These are phyloP conservation scores for Hymenoscyphus scutula DNA, from an alignment of 2,329 filamentous ascomycete species.

Conservation along the genomic window DNA sequence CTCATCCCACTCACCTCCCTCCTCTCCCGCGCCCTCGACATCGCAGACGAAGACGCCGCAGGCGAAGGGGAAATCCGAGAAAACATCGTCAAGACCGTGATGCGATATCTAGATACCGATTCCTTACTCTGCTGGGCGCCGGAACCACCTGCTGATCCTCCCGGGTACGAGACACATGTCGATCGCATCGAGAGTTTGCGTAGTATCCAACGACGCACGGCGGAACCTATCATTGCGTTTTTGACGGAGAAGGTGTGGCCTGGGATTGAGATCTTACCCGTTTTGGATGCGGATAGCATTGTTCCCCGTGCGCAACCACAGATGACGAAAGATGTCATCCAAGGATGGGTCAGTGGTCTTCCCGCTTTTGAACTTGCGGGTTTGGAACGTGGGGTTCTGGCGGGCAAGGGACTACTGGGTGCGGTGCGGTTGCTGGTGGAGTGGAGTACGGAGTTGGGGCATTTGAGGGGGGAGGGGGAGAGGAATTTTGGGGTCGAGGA, in stretches of 20 bases:
- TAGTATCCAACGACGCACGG: conserved; percentile 66
- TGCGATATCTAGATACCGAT: conserved; percentile 90
- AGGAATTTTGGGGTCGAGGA: conserved; percentile 74
- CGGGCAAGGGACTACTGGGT: conserved; percentile 81
- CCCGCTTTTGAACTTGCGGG: conserved; percentile 80
- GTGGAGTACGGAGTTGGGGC: conserved; percentile 75
- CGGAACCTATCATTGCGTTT: conserved; percentile 68
- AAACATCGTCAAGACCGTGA: conserved; percentile 63
- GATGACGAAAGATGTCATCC: conserved; percentile 73
- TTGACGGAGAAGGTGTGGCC: conserved; percentile 78
- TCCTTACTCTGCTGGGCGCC: conserved; percentile 88
- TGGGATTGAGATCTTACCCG: conserved; percentile 72
- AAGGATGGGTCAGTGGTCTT: conserved; percentile 72
- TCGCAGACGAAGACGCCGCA: conserved; percentile 61
- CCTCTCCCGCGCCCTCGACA: conserved; percentile 78
- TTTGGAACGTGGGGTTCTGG: conserved; percentile 77
- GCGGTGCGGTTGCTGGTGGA: conserved; percentile 76
- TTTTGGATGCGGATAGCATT: conserved; percentile 77
- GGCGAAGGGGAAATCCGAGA: conserved; percentile 53
- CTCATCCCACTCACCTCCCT: conserved; percentile 89
- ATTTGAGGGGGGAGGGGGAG: conserved; percentile 41
- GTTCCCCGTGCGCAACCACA: conserved; percentile 71
- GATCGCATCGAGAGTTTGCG: conserved; percentile 58
- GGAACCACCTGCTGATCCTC: conserved; percentile 47
- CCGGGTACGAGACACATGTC: conserved; percentile 44